Base-by-base conservation (phyloP, 768 basidiomycete genomes). In the Tricholoma terreum region DNA sequence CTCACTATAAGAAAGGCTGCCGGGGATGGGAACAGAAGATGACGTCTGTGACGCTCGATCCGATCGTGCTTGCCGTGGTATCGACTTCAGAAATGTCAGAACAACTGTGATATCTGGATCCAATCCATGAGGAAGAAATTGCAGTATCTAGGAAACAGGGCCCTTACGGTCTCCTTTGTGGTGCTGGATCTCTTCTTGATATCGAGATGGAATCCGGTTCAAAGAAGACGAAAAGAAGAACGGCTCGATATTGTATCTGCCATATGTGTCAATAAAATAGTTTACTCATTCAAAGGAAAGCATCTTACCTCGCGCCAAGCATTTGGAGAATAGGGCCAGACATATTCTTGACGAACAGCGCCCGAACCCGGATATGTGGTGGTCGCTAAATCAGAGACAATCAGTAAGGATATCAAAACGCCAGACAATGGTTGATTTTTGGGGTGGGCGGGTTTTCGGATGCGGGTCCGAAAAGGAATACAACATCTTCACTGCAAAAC, bases 221-320 rank as follows among this genome's bases (percentile, higher is more conserved):
- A 84, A 60, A n/a, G 84, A 82, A 0, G 85, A 85, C 0, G 84
- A 84, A 61, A 82, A 87, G 69, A 84, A 86, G 66, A 86, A 87
- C 0, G 85, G 85, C 61, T 87, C 85, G 46, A 86, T 78, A 40
- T 77, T 75, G 61, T 80, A 84, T 64, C 84, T 81, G 30, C 2
- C 31, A 14, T 31, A 31, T 31, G 27, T 11, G n/a, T 48, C 24
- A 24, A 24, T 45, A 24, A 45, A 45, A 10, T 22, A 12, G 22
- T 3, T 45, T 2, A 35, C 12, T 5, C 43, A 27, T 27, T 27
- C 24, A 6, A 46, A 27, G 46, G 21, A 10, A 30, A 31, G 7
- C 10, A 30, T 64, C 74, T 52, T 58, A 84, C 85, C 65, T 82
- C 35, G 79, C 73, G 6, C 85, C 85, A 5, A 87, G 68, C 82